Evolutionary conservation across 2,329 filamentous ascomycete species (phyloP).

Genomic region (Claviceps lovelessii): DNA sequence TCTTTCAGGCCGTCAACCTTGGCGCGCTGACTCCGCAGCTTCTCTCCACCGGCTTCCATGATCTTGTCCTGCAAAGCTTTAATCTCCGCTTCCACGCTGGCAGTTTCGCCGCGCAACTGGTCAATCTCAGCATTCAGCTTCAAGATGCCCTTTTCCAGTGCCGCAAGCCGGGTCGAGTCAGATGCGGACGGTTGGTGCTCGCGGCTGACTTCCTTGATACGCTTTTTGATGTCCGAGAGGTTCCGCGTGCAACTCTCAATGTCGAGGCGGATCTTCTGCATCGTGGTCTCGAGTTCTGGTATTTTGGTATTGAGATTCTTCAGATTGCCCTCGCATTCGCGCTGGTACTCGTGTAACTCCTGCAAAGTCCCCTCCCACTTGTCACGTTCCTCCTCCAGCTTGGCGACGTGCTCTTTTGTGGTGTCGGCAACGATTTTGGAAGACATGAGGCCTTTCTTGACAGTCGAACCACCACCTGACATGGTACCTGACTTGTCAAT

Average conservation of each 20-base stretch:
- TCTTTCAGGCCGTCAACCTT: slow-evolving; percentile 83
- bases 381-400: slow-evolving; percentile 79
- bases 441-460: slow-evolving; percentile 90
- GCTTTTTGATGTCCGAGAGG: slow-evolving; percentile 66
- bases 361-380: slow-evolving; percentile 68
- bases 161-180: slow-evolving; percentile 59
- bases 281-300: slow-evolving; percentile 72
- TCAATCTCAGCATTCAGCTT: slow-evolving; percentile 65
- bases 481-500: slow-evolving; percentile 98
- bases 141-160: slow-evolving; percentile 63
- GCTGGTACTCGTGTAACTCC: slow-evolving; percentile 71
- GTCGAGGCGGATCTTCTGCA: slow-evolving; percentile 82
- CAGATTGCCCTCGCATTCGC: slow-evolving; percentile 60
- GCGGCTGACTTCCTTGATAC: slow-evolving; percentile 68
- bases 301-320: slow-evolving; percentile 63
- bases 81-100: slow-evolving; percentile 83
- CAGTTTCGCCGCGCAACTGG: slow-evolving; percentile 69
- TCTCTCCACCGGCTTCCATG: slow-evolving; percentile 94
- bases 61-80: slow-evolving; percentile 89
- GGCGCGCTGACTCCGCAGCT: slow-evolving; percentile 74
- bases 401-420: slow-evolving; percentile 73
- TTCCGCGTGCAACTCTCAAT: slow-evolving; percentile 77
- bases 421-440: slow-evolving; percentile 83
- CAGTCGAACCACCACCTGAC: slow-evolving; percentile 87
- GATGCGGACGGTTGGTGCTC: slow-evolving; percentile 70